These are phyloP conservation scores for Tetradesmus obliquus DNA, from an alignment of 139 green algal species.

Conservation along the genomic window DNA sequence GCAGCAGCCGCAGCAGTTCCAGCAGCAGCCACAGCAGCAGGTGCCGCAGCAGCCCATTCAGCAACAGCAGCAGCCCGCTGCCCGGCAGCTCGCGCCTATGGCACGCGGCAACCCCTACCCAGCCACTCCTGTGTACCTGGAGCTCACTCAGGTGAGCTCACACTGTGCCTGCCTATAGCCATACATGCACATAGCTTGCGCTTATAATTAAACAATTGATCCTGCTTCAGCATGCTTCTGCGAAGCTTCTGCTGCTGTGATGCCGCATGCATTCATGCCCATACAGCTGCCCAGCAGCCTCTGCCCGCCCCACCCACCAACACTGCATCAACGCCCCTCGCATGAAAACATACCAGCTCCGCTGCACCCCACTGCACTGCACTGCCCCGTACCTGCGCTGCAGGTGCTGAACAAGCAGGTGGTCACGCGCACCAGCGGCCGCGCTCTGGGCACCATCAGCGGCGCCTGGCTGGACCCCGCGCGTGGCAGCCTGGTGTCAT, in stretches of 20 bases:
- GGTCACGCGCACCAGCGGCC: slow-evolving; percentile 72
- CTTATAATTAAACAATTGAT: neutral
- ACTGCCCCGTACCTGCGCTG: neutral
- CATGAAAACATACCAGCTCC: neutral
- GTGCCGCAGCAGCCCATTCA: neutral
- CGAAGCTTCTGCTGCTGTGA: neutral
- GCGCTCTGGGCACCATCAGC: slow-evolving; percentile 69
- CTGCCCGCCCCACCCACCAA: no score
- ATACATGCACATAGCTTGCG: neutral
- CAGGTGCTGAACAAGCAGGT: slow-evolving; percentile 66
- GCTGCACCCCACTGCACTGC: neutral
- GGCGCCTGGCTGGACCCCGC: slow-evolving; percentile 75
- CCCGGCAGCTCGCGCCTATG: neutral
- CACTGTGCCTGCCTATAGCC: neutral
- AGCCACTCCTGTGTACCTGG: slow-evolving; percentile 9
- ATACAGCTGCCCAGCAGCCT: no score
- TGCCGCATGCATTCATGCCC: neutral
- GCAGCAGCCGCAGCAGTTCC: slow-evolving; percentile 14
- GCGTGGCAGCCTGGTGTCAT: slow-evolving; percentile 60
- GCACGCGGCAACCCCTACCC: neutral
- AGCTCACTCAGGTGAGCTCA: slow-evolving; percentile 25
- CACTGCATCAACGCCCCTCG: neutral
- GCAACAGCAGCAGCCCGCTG: slow-evolving; percentile 9
- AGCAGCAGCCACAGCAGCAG: slow-evolving; percentile 31
- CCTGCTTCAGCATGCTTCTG: neutral